Evolutionary conservation across 176 grass and related monocot genomes (phyloP).

Genomic region (Luzula sylvatica): DNA sequence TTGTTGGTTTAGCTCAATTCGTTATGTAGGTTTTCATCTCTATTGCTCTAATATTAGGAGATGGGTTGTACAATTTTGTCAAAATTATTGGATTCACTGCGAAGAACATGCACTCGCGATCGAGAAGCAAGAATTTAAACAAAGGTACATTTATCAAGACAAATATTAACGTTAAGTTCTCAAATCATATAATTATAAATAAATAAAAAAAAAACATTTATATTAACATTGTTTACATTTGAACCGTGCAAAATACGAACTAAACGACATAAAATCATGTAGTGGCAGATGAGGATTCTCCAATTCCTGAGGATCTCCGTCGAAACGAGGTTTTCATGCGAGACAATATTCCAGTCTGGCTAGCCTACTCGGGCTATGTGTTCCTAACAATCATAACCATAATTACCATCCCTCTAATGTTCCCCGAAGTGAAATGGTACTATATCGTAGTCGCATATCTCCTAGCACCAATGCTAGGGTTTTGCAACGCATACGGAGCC

Average conservation of each 20-base stretch:
- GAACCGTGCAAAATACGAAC: neutral
- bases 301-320: conserved; percentile 34
- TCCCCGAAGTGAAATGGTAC: conserved; percentile 88
- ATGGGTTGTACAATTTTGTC: conserved; percentile 88
- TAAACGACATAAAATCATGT: conserved; percentile 2
- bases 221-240: too few species aligned
- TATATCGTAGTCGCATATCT: conserved; percentile 80
- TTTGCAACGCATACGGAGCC: conserved; percentile 93
- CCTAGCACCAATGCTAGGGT: conserved; percentile 76
- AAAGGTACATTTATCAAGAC: conserved; percentile 38
- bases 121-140: conserved; percentile 42
- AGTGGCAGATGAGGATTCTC: conserved; percentile 47
- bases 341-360: conserved; percentile 54
- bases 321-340: conserved; percentile 65
- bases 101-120: conserved; percentile 42
- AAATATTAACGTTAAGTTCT: neutral
- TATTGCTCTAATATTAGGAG: conserved; percentile 84
- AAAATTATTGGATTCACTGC: conserved; percentile 53
- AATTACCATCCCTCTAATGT: conserved; percentile 68
- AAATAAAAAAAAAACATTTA: neutral
- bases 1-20: conserved; percentile 12
- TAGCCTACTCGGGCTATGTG: conserved; percentile 54
- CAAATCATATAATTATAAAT: neutral
- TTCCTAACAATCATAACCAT: conserved; percentile 37
- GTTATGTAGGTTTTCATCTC: conserved; percentile 77